Percentiles rank a stretch among this genome's conserved stretches.
Evolutionary conservation across 179 eudicot species (phyloP).

Genomic region (Patellifolia procumbens): DNA sequence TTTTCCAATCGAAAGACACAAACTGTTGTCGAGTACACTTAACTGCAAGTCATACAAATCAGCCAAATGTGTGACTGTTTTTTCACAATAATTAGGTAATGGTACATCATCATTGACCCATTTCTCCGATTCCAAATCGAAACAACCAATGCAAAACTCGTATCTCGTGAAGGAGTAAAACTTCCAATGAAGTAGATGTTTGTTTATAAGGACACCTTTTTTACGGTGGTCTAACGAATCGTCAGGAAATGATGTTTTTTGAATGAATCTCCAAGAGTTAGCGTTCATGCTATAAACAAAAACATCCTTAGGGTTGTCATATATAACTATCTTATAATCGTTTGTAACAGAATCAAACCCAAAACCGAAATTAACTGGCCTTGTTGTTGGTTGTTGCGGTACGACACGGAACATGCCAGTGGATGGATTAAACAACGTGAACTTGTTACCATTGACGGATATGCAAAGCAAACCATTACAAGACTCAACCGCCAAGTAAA

Average conservation of each 20-base stretch:
- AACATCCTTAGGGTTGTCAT: background rate
- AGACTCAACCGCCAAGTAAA: too few relatives aligned
- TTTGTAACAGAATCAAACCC: background rate
- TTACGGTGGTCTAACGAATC: too few relatives aligned
- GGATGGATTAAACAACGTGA: too few relatives aligned
- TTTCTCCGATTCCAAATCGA: background rate
- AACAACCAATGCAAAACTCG: background rate
- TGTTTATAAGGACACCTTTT: background rate
- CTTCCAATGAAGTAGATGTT: conserved; percentile 19
- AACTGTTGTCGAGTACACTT: background rate
- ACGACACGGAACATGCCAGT: too few relatives aligned
- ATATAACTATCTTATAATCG: background rate
- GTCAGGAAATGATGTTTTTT: background rate
- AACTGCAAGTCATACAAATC: background rate
- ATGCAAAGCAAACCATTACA: background rate
- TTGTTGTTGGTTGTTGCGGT: too few relatives aligned
- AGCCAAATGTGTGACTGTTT: too few relatives aligned
- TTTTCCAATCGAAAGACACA: background rate
- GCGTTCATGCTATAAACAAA: conserved; percentile 14
- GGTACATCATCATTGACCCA: conserved; percentile 13
- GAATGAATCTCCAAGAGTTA: background rate
- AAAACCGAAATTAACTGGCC: background rate
- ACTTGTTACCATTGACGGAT: too few relatives aligned
- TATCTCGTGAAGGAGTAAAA: background rate
- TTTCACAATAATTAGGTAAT: background rate